A percentile compares a stretch with the other conserved stretches of the same genome.
phyloP scores from a whole-genome alignment of 2,329 filamentous ascomycete genomes.

The Biscogniauxia mediterranea region DNA sequence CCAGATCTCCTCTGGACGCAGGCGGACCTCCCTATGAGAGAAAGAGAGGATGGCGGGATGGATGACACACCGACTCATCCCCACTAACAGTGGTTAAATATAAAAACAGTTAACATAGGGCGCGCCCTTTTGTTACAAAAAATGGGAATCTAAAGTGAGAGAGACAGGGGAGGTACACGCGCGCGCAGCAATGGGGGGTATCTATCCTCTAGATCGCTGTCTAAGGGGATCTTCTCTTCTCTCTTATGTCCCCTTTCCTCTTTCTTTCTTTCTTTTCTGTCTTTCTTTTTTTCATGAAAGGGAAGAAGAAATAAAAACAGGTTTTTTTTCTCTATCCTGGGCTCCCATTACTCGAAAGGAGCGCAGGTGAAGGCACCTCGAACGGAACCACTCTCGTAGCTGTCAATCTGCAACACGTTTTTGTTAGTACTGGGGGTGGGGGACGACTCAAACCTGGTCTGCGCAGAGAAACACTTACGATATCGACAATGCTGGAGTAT shows the following conservation, averaged over 20 bases:
- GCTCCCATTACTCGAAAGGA: slow-evolving; percentile 16
- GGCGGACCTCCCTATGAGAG: too few relatives aligned
- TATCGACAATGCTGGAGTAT: slow-evolving; percentile 33
- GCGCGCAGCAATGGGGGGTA: background rate
- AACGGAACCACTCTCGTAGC: slow-evolving; percentile 22
- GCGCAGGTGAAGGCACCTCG: slow-evolving; percentile 27
- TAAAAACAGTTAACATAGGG: background rate
- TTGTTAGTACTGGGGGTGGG: slow-evolving; percentile 6
- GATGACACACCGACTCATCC: background rate
- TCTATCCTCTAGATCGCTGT: background rate
- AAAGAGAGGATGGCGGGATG: too few relatives aligned
- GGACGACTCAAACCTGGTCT: background rate
- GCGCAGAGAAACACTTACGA: slow-evolving; percentile 27
- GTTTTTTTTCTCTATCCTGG: background rate
- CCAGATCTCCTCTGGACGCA: too few relatives aligned
- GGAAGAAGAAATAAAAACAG: too few relatives aligned
- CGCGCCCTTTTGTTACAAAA: background rate
- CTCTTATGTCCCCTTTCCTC: too few relatives aligned
- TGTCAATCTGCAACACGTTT: slow-evolving; percentile 18
- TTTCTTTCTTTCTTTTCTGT: background rate
- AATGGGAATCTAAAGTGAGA: too few relatives aligned
- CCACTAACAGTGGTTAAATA: background rate
- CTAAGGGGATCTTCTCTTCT: background rate
- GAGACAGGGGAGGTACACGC: background rate
- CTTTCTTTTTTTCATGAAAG: background rate